Conservation (phyloP, 495 filamentous ascomycete species). For the Pyrenula massariospora region DNA sequence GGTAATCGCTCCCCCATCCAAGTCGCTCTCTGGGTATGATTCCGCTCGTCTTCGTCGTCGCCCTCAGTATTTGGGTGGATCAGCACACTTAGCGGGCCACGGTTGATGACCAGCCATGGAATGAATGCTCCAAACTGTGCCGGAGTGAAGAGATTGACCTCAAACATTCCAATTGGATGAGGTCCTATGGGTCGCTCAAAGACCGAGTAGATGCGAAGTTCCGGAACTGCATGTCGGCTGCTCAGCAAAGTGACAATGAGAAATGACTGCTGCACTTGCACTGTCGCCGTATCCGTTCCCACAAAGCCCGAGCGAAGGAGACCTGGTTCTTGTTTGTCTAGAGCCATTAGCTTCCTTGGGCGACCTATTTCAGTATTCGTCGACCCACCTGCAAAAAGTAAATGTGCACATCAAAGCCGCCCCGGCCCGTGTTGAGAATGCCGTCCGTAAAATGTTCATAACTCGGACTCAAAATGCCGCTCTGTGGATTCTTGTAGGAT, state of each 20-base stretch:
- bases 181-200: constrained; percentile 72
- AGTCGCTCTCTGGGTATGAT: constrained; percentile 69
- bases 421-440: constrained; percentile 44
- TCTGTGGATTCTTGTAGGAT: constrained; percentile 46
- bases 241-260: not conserved
- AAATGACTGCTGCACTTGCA: constrained; percentile 36
- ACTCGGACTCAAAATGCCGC: constrained; percentile 43
- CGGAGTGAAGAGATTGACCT: constrained; percentile 79
- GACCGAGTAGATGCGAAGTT: constrained; percentile 69
- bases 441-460: constrained; percentile 57
- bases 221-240: constrained; percentile 56
- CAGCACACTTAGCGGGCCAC: constrained; percentile 69
- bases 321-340: constrained; percentile 49
- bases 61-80: constrained; percentile 69
- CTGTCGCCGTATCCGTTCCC: constrained; percentile 68
- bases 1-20: constrained; percentile 73
- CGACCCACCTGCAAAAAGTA: constrained; percentile 49
- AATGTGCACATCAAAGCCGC: constrained; percentile 69
- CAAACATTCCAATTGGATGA: constrained; percentile 78
- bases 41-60: constrained; percentile 38
- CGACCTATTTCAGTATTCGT: not conserved
- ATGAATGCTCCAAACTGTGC: constrained; percentile 82
- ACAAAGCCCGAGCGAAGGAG: constrained; percentile 56
- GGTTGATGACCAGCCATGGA: constrained; percentile 71
- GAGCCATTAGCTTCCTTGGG: not conserved